Conservation (phyloP, 805 yeast genomes). For the Suhomyces canberraensis region DNA sequence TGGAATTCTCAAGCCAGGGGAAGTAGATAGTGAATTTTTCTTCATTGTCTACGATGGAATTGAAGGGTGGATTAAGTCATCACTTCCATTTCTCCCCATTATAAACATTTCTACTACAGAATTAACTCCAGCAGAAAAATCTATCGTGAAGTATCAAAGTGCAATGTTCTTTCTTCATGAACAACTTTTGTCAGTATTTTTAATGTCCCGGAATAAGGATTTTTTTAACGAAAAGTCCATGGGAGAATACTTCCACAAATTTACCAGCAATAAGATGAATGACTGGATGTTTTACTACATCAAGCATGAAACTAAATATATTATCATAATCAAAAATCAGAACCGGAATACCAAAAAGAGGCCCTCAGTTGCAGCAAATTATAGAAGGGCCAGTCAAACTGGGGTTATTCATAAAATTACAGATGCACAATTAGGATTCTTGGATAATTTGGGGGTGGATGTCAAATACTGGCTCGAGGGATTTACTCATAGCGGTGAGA, state of each 20-base stretch:
- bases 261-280: constrained; percentile 32
- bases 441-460: constrained; percentile 42
- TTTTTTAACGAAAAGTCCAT: constrained; percentile 20
- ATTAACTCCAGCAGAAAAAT: constrained; percentile 3
- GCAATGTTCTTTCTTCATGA: constrained; percentile 40
- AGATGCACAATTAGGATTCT: constrained; percentile 32
- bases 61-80: constrained; percentile 26
- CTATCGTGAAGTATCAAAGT: constrained; percentile 17
- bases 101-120: background rate
- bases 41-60: constrained; percentile 30
- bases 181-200: constrained; percentile 31
- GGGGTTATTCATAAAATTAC: constrained; percentile 14
- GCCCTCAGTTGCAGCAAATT: background rate
- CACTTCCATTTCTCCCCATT: constrained; percentile 36
- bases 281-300: constrained; percentile 44
- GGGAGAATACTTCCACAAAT: constrained; percentile 40
- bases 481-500: constrained; percentile 18
- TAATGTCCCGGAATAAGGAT: constrained; percentile 19
- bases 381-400: constrained; percentile 5
- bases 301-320: constrained; percentile 24
- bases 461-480: constrained; percentile 40
- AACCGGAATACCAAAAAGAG: constrained; percentile 19
- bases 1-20: constrained; percentile 10
- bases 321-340: constrained; percentile 34
- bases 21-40: constrained; percentile 34